phyloP scores from a whole-genome alignment of 2,329 filamentous ascomycete genomes.

The Chrysoporthe austroafricana region DNA sequence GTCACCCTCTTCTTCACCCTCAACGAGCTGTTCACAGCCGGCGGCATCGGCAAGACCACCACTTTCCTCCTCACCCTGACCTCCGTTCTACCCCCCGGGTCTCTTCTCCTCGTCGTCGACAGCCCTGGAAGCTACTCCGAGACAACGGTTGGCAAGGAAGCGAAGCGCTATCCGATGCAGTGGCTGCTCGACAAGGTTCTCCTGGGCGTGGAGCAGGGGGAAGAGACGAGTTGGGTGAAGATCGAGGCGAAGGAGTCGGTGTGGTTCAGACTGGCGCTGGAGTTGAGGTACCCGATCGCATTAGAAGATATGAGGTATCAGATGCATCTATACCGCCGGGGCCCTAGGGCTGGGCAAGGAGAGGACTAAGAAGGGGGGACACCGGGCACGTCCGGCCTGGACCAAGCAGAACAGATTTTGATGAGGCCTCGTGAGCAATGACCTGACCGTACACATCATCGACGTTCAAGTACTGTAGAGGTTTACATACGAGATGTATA shows the following conservation, averaged over 20 bases:
- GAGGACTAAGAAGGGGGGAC: neutral
- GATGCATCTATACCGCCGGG: slow-evolving; percentile 73
- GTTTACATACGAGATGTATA: too few species aligned
- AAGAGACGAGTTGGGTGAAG: slow-evolving; percentile 70
- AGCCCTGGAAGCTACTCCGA: slow-evolving; percentile 94
- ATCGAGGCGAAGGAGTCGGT: slow-evolving; percentile 74
- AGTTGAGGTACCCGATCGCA: slow-evolving; percentile 77
- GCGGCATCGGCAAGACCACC: slow-evolving; percentile 74
- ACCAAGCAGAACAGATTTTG: neutral
- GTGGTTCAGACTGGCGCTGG: slow-evolving; percentile 78
- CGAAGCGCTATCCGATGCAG: slow-evolving; percentile 84
- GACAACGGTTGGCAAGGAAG: slow-evolving; percentile 66
- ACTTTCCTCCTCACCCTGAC: slow-evolving; percentile 74
- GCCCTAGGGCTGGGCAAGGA: slow-evolving; percentile 21
- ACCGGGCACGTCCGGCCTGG: neutral
- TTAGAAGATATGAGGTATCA: slow-evolving; percentile 97
- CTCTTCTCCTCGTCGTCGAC: slow-evolving; percentile 83
- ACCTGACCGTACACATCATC: too few species aligned
- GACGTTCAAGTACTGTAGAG: too few species aligned
- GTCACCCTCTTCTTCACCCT: slow-evolving; percentile 91
- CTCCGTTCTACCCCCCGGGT: slow-evolving; percentile 56
- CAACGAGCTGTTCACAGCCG: slow-evolving; percentile 88
- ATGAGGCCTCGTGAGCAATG: neutral
- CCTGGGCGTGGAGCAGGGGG: slow-evolving; percentile 74
- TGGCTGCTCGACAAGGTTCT: slow-evolving; percentile 88